Percentiles rank a stretch among this genome's conserved stretches.
phyloP scores from a whole-genome alignment of 1,139 yeast genomes.

The Protomyces arabidopsidicola region DNA sequence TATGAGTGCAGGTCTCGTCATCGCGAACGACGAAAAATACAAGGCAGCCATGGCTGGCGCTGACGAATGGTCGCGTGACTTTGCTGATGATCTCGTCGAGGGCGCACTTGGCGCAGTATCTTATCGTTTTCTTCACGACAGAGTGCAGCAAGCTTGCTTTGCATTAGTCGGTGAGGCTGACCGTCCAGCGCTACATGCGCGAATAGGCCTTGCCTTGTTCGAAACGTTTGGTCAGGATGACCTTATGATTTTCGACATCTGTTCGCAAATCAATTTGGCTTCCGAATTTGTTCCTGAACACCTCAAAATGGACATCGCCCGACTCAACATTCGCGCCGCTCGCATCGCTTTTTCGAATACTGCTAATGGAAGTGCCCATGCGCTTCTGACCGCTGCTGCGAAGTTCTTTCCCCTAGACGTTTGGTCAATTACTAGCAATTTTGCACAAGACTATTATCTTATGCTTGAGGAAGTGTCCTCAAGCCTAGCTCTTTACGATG shows the following conservation, averaged over 20 bases:
- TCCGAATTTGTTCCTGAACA: neutral
- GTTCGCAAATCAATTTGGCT: slow-evolving; percentile 22
- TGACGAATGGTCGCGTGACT: neutral
- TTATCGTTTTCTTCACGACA: slow-evolving; percentile 25
- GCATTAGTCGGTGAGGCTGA: slow-evolving; percentile 6
- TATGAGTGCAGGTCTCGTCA: slow-evolving; percentile 14
- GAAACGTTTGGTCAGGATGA: neutral
- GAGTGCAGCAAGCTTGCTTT: slow-evolving; percentile 26
- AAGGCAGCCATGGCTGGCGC: slow-evolving; percentile 12
- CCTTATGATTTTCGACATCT: slow-evolving; percentile 16
- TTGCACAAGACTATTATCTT: slow-evolving; percentile 5
- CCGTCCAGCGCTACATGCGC: slow-evolving; percentile 4
- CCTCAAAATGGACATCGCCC: neutral
- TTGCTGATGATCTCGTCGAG: neutral
- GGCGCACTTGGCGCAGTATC: slow-evolving; percentile 2
- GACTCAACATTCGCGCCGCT: slow-evolving; percentile 20
- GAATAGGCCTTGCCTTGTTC: slow-evolving; percentile 7
- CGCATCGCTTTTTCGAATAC: slow-evolving; percentile 15
- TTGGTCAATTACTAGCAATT: neutral
- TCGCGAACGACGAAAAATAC: slow-evolving; percentile 9
- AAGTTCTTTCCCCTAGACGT: neutral
- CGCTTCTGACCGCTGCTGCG: neutral
- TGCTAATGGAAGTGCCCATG: slow-evolving; percentile 7
- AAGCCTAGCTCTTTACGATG: slow-evolving; percentile 10
- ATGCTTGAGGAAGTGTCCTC: slow-evolving; percentile 8